Evolutionary conservation across 805 yeast genomes (phyloP), one percentile per base, ranked within the genome.

Genomic region (Sugiyamaella smithiae): DNA sequence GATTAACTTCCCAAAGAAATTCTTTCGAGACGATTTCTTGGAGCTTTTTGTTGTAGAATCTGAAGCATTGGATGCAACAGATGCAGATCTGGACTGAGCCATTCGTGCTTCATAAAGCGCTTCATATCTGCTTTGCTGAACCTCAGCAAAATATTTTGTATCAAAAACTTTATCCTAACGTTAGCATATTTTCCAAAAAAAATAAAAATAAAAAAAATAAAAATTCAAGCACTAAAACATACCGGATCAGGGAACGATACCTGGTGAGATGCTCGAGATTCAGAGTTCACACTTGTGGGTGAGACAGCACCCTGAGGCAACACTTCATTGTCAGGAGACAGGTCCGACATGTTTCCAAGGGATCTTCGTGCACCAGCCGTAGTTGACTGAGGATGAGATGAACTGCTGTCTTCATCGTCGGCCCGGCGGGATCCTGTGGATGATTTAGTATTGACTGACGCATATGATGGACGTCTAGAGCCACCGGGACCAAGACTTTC

Each of bases 161-260:
- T 57, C 58, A 12, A 55, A 43, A 17, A 53, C 60, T 29, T 50
- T 53, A 22, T 57, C 58, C 47, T 48, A 23, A 12, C 12, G 37
- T 6, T 25, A 22, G 11, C 11, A 11, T 20, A 11, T 7, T 11
- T 26, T 7, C 9, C 29, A 26, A 26, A 11, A 11, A 26, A 26
- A 11, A 26, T 26, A 26, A 26, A 26, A 8, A 26, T 11, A 26
- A 26, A 26, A 8, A 26, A 26, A 26, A 26, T 8, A 26, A 26
- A 26, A 26, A 20, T n/a, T 9, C 24, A 14, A n/a, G 23, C n/a
- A 31, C 7, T 12, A 17, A n/a, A 14, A 33, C 47, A 16, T 36
- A 48, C 44, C n/a, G 57, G 57, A 29, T 54, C 53, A 16, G 58
- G 54, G 40, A 46, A 52, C 1, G 55, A 38, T 12, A 52, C 36